Evolutionary conservation across 345 rosid genomes (phyloP), one percentile per base, ranked within the genome.

Genomic region (Rubroshorea leprosula): DNA sequence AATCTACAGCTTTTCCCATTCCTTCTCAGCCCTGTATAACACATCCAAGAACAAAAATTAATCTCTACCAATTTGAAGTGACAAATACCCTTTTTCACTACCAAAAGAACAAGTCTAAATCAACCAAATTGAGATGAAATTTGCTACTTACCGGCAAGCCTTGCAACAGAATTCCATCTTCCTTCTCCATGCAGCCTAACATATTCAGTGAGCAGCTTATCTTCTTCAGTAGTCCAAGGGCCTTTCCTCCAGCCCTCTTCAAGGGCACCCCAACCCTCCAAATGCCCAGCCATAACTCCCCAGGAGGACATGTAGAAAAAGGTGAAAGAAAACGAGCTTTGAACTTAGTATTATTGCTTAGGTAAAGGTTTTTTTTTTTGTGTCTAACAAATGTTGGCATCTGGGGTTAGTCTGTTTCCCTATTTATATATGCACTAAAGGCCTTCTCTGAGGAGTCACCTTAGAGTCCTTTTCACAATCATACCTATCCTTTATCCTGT

Each of bases 141-240:
- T 15, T 39, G 2, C 3, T 44, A 1, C 17, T 44, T 61, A 67
- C 97, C 96, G 16, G 93, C 80, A 41, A 87, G 90, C 74, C 79
- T 83, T 13, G 97, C 85, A 23, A 90, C 97, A 70, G 93, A 85
- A 74, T 83, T 87, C 97, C 97, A 90, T 68, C 97, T 69, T 8
- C 97, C 96, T 78, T 90, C 96, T 4, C 94, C 97, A 55, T 90
- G 96, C 55, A 75, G 12, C 59, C 74, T 66, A 23, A 90, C 94
- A 68, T 90, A 80, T 26, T 90, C 87, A 49, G 76, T 72, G 60
- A 90, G 83, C 65, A 85, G 67, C 49, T 79, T 79, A 61, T 90
- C 97, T 75, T 90, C 97, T 66, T 90, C 94, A 43, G 85, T 77
- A 61, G 96, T 90, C 96, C 97, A 90, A 8, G 97, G 97, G 26